A percentile compares a stretch with the other conserved stretches of the same genome.
Evolutionary conservation across 1,139 yeast species (phyloP).

Genomic region (Candida tunisiensis): DNA sequence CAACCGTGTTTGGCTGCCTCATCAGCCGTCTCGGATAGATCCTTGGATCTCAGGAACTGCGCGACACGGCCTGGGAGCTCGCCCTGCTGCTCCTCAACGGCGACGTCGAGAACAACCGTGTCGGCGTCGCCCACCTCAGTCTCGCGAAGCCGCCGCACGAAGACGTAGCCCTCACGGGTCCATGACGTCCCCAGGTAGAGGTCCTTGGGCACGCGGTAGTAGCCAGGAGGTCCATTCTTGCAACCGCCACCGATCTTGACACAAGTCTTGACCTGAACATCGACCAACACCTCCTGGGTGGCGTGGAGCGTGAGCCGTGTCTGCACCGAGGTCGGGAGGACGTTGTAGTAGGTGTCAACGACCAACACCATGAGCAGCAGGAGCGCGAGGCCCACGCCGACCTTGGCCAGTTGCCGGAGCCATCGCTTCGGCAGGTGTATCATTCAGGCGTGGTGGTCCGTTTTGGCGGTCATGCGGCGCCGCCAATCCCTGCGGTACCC

Average conservation of each 20-base stretch:
- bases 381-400: conserved; percentile 8
- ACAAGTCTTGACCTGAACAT: conserved; percentile 15
- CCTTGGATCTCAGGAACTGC: conserved; percentile 7
- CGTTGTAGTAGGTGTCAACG: conserved; percentile 14
- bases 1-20: conserved; percentile 16
- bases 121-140: conserved; percentile 10
- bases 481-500: too few relatives aligned
- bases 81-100: conserved; percentile 5
- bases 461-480: too few relatives aligned
- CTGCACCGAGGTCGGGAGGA: conserved; percentile 16
- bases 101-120: conserved; percentile 15
- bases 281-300: conserved; percentile 14
- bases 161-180: conserved; percentile 14
- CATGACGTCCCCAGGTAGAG: conserved; percentile 15
- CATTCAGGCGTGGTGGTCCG: too few relatives aligned
- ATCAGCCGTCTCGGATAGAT: conserved; percentile 1
- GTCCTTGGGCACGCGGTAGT: conserved; percentile 20
- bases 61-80: conserved; percentile 4
- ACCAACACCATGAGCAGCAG: conserved; percentile 8
- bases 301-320: conserved; percentile 12
- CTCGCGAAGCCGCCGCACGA: conserved; percentile 12
- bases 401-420: conserved; percentile 12
- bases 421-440: conserved; percentile 11
- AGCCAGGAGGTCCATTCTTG: too few relatives aligned
- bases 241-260: conserved; percentile 3